Evolutionary conservation across 345 rosid genomes (phyloP).

Genomic region (Odontarrhena argentea): DNA sequence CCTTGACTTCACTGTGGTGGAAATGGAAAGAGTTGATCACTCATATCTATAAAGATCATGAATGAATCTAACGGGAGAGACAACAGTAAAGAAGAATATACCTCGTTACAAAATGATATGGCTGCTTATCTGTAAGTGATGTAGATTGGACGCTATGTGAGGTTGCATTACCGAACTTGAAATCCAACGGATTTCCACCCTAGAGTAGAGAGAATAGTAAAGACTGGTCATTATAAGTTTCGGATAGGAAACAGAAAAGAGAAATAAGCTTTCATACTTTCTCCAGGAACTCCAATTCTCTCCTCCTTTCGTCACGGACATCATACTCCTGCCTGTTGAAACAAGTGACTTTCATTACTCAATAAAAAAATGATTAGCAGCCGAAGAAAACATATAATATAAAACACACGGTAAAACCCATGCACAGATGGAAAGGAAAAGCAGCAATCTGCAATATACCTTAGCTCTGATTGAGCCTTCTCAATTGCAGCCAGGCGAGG

Average conservation of each 20-base stretch:
- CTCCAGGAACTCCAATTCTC: constrained; percentile 91
- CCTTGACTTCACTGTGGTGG: constrained; percentile 78
- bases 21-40: constrained; percentile 26
- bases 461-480: constrained; percentile 91
- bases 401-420: neutral
- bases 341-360: constrained; percentile 19
- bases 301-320: constrained; percentile 91
- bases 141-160: constrained; percentile 90
- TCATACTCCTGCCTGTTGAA: constrained; percentile 88
- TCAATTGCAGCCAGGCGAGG: constrained; percentile 80
- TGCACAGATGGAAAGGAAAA: neutral
- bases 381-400: neutral
- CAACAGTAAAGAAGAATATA: constrained; percentile 43
- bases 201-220: constrained; percentile 41
- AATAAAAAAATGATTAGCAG: constrained; percentile 8
- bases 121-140: constrained; percentile 73
- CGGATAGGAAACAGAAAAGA: constrained; percentile 28
- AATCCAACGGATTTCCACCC: constrained; percentile 99
- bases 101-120: constrained; percentile 77
- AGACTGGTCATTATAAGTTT: constrained; percentile 26
- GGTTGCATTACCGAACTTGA: constrained; percentile 70
- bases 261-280: constrained; percentile 58
- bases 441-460: constrained; percentile 46
- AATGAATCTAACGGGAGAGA: constrained; percentile 16
- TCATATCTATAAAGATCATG: constrained; percentile 23